Evolutionary conservation across 2,329 filamentous ascomycete genomes (phyloP), one percentile per base, ranked within the genome.

Genomic region (Ophiobolus disseminans): DNA sequence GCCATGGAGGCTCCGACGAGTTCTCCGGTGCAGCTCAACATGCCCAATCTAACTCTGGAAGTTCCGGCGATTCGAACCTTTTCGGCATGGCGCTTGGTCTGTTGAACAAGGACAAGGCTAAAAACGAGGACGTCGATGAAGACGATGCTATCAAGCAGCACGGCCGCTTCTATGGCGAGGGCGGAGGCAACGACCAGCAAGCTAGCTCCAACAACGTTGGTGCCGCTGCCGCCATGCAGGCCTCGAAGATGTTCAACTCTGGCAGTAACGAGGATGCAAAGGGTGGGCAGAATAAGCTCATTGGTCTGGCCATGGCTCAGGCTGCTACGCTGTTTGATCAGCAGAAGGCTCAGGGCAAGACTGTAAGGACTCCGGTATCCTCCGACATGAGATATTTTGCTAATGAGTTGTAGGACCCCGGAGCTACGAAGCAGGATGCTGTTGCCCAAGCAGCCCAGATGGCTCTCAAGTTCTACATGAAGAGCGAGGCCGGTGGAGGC

Each of bases 381-480:
- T 22, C 40, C 43, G 4, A 3, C 5, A 14, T 31, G 20, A 44
- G 16, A 43, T 40, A 76, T 84, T 16, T 69, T 76, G 3, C 73
- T 61, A 47, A 63, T 34, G 26, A 40, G 4, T n/a, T 38, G 9
- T 21, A 74, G 70, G 52, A 65, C 20, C 62, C 80, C 19, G 80
- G 81, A 20, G 83, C 87, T 4, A 88, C 84, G 75, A 96, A 96
- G 82, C 85, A 96, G 75, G 86, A 85, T 38, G 90, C 86, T 40
- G 78, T 97, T 37, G 85, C 88, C 69, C 80, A 86, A 72, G 92
- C 92, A 3, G 91, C 86, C 1, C 87, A 96, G 80, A 88, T 90
- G 82, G 92, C 91, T 2, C 74, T 96, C 63, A 91, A 96, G 82
- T 88, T 96, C 84, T 96, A 92, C 74, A 77, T 95, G 78, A 92